A percentile compares a stretch with the other conserved stretches of the same genome.
Conservation (phyloP, 2,329 filamentous ascomycete species). For the Alternaria panax region DNA sequence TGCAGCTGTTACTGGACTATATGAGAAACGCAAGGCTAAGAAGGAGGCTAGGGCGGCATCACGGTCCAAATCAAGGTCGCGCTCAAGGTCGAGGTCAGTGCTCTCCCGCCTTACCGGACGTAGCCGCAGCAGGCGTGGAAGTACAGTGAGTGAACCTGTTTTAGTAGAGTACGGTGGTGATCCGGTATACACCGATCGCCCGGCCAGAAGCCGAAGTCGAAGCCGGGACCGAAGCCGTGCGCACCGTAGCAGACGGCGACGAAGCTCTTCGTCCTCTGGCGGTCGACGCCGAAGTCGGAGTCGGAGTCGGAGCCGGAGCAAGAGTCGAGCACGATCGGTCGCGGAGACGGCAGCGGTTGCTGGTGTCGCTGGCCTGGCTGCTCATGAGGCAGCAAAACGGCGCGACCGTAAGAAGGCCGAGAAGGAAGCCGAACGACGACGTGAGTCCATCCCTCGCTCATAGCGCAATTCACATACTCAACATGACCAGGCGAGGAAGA, state of each 20-base stretch:
- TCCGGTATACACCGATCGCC: constrained; percentile 65
- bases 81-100: constrained; percentile 56
- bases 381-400: constrained; percentile 64
- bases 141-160: constrained; percentile 57
- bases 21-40: constrained; percentile 68
- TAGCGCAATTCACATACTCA: constrained; percentile 28
- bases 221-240: constrained; percentile 28
- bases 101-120: constrained; percentile 50
- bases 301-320: constrained; percentile 51
- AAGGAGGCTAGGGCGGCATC: constrained; percentile 61
- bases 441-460: constrained; percentile 51
- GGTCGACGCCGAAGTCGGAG: constrained; percentile 43
- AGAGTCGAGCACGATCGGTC: constrained; percentile 59
- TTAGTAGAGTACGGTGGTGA: constrained; percentile 71
- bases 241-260: constrained; percentile 49
- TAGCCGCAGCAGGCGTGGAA: constrained; percentile 49
- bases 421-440: constrained; percentile 58
- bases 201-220: constrained; percentile 39
- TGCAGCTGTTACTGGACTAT: constrained; percentile 67
- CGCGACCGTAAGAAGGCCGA: constrained; percentile 64
- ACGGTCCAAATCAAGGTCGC: constrained; percentile 49
- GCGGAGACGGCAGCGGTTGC: constrained; percentile 66
- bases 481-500: constrained; percentile 43
- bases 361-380: constrained; percentile 64
- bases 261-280: constrained; percentile 52